phyloP scores from a whole-genome alignment of 257 asterid genomes.

The Plectranthus barbatus region DNA sequence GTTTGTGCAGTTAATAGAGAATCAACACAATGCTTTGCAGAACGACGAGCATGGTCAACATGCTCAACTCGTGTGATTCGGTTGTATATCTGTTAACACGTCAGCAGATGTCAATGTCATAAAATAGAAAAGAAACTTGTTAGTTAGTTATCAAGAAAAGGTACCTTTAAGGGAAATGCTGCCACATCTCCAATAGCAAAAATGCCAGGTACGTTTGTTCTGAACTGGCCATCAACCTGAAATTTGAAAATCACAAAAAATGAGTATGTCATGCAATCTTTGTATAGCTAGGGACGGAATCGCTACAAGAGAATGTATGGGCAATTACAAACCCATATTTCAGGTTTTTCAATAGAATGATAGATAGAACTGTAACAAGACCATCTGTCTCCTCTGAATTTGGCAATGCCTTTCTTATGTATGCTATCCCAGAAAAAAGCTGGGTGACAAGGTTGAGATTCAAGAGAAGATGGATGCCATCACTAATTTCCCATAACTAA shows the following conservation, averaged over 20 bases:
- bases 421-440: background rate
- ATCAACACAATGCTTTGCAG: slow-evolving; percentile 84
- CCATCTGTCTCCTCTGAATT: background rate
- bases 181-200: slow-evolving; percentile 96
- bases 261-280: background rate
- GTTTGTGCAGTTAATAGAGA: slow-evolving; percentile 76
- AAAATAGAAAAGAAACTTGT: background rate
- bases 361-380: background rate
- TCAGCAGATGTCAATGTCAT: slow-evolving; percentile 10
- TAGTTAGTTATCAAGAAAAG: slow-evolving; percentile 7
- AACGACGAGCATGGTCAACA: slow-evolving; percentile 94
- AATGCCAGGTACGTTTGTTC: slow-evolving; percentile 75
- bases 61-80: slow-evolving; percentile 88
- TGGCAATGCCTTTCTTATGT: background rate
- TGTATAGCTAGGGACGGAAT: background rate
- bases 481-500: background rate
- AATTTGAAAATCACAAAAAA: slow-evolving; percentile 12
- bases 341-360: background rate
- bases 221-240: slow-evolving; percentile 92
- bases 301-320: background rate
- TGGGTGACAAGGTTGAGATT: background rate
- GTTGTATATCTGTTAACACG: slow-evolving; percentile 57
- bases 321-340: background rate
- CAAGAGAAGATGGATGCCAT: background rate
- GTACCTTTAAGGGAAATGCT: slow-evolving; percentile 91